phyloP scores from a whole-genome alignment of 306 rosid genomes.

The Sphenostylis stenocarpa region DNA sequence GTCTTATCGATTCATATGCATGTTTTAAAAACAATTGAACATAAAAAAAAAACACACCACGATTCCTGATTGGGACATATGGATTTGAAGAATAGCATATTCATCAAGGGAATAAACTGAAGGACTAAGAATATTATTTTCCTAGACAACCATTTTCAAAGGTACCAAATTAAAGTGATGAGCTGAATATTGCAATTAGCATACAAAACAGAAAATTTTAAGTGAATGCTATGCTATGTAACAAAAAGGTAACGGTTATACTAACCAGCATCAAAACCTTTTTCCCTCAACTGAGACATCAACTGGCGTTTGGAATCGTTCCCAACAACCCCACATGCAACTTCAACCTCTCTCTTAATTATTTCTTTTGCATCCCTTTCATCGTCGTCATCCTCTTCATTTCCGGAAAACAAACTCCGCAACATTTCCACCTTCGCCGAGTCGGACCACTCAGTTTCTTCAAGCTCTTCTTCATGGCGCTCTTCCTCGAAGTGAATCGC shows the following conservation, averaged over 20 bases:
- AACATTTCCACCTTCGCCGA: conserved; percentile 46
- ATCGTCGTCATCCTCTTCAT: not conserved
- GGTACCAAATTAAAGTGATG: not conserved
- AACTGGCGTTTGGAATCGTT: conserved; percentile 56
- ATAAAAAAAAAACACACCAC: not conserved
- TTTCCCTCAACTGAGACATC: conserved; percentile 63
- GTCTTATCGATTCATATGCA: not conserved
- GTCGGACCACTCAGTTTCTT: conserved; percentile 39
- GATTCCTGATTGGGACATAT: not conserved
- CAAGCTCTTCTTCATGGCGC: not conserved
- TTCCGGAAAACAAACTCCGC: conserved; percentile 33
- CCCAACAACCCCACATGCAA: conserved; percentile 29
- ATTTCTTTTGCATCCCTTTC: conserved; percentile 37
- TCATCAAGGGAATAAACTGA: not conserved
- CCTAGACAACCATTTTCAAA: not conserved
- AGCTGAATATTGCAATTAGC: not conserved
- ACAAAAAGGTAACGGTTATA: not conserved
- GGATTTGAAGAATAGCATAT: not conserved
- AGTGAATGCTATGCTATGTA: not conserved
- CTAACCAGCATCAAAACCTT: conserved; percentile 90
- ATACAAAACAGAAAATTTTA: not conserved
- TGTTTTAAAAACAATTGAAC: not conserved
- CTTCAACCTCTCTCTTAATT: conserved; percentile 46
- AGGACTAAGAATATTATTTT: not conserved
- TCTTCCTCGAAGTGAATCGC: not conserved